phyloP scores from a whole-genome alignment of 345 rosid genomes.

The Erucastrum elatum region DNA sequence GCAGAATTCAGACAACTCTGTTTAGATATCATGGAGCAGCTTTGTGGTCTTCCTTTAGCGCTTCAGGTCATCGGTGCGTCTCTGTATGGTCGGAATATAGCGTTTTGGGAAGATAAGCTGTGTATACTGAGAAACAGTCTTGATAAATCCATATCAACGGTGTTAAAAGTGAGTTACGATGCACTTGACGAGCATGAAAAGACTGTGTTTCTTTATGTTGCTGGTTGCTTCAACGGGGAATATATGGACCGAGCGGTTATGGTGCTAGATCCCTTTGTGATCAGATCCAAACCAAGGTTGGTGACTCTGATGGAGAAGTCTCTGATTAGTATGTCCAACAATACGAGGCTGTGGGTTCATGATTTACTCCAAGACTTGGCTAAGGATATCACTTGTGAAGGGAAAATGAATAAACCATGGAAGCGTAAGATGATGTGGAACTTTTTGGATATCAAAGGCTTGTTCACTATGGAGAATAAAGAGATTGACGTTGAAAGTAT shows the following conservation, averaged over 20 bases:
- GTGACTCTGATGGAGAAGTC: slow-evolving; percentile 26
- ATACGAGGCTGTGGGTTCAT: slow-evolving; percentile 32
- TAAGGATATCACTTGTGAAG: slow-evolving; percentile 30
- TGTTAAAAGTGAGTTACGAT: slow-evolving; percentile 19
- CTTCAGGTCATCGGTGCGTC: slow-evolving; percentile 31
- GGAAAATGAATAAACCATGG: slow-evolving; percentile 25
- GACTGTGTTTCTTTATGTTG: slow-evolving; percentile 24
- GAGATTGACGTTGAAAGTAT: not conserved
- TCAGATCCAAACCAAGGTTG: slow-evolving; percentile 2
- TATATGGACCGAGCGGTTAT: slow-evolving; percentile 18
- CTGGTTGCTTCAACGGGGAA: slow-evolving; percentile 28
- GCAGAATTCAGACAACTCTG: slow-evolving; percentile 15
- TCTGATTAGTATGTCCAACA: slow-evolving; percentile 17
- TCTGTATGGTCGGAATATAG: slow-evolving; percentile 9
- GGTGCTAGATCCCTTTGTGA: slow-evolving; percentile 23
- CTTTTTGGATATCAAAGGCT: slow-evolving; percentile 14
- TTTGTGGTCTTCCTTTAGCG: slow-evolving; percentile 44
- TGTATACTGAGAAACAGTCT: slow-evolving; percentile 3
- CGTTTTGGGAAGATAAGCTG: slow-evolving; percentile 22
- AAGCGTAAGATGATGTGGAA: slow-evolving; percentile 29
- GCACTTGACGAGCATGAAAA: slow-evolving; percentile 26
- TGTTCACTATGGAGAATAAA: slow-evolving; percentile 26
- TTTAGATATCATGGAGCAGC: slow-evolving; percentile 11
- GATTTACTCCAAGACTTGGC: slow-evolving; percentile 38
- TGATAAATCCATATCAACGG: slow-evolving; percentile 13